These are phyloP conservation scores for Leccinum obscurum DNA, from an alignment of 768 basidiomycete genomes.

Conservation along the genomic window DNA sequence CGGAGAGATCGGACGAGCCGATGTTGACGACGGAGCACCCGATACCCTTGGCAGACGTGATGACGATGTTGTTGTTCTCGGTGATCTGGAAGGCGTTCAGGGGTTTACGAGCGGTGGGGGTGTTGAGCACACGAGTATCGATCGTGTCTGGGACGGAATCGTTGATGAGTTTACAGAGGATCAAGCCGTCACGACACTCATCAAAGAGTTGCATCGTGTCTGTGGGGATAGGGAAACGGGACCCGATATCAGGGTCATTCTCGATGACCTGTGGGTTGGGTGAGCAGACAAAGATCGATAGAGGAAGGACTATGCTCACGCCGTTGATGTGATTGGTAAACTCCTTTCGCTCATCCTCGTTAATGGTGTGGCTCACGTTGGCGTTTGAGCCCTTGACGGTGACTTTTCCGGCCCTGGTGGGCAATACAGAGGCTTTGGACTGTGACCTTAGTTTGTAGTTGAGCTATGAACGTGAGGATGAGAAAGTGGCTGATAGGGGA, in stretches of 20 bases:
- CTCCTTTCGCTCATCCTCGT: conserved; percentile 92
- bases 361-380: conserved; percentile 95
- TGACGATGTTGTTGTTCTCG: conserved; percentile 99
- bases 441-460: conserved; percentile 75
- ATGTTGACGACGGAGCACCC: conserved; percentile 99
- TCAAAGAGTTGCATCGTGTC: conserved; percentile 99
- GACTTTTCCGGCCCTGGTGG: conserved; percentile 82
- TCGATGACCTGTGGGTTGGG: conserved; percentile 71
- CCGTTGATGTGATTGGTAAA: conserved; percentile 99
- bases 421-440: conserved; percentile 43
- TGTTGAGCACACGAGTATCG: conserved; percentile 97
- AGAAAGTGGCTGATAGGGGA: conserved; percentile 13
- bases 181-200: conserved; percentile 92
- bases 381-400: conserved; percentile 93
- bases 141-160: conserved; percentile 99
- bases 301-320: conserved; percentile 49
- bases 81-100: conserved; percentile 99
- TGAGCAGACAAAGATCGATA: not conserved
- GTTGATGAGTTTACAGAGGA: conserved; percentile 98
- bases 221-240: conserved; percentile 88
- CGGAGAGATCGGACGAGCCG: conserved; percentile 87
- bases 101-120: conserved; percentile 72
- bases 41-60: conserved; percentile 96
- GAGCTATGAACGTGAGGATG: conserved; percentile 46
- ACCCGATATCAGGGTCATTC: conserved; percentile 82